Base-by-base conservation (phyloP, 495 filamentous ascomycete species). In the Aspergillus leporis region DNA sequence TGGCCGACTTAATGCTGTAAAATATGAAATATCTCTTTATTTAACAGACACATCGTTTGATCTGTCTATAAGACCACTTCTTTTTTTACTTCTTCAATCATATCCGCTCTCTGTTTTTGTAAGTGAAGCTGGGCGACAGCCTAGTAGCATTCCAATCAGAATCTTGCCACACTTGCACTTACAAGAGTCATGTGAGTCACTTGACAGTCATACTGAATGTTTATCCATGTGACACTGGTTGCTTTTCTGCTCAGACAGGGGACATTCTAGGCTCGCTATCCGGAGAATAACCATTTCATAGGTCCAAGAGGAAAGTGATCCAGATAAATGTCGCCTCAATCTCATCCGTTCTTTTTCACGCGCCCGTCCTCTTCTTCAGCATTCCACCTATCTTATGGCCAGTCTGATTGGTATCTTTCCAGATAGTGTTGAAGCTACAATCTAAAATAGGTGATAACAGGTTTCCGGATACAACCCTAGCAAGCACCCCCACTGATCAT, bases 201-300 rank as follows among this genome's bases (percentile, higher is more conserved):
- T 53, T 53, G 51, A 40, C 21, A 40, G 32, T 41, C 51, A 34
- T 53, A n/a, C 51, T 40, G 51, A 22, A 40, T 28, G 13, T 18
- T 19, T 22, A 19, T 40, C 51, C 51, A 53, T 53, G 51, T 53
- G 51, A 53, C 51, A 47, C 19, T 47, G 1, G 18, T 47, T 21
- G 14, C 5, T n/a, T 47, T 22, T 47, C 43, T 23, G 19, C 43
- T 9, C 5, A 21, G 43, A 47, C 43, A n/a, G 18, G 34, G 32
- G 32, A 32, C 9, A 40, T 38, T 53, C 51, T 53, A 40, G 51
- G 41, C 51, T 41, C 18, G 2, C 3, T 10, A 5, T 28, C 32
- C 19, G 51, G 51, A 41, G 16, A 38, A 38, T 53, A 41, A 53
- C 38, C 32, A 22, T 25, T 16, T 23, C 10, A 23, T 22, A 38